A percentile compares a stretch with the other conserved stretches of the same genome.
These are phyloP conservation scores for Cardamine resedifolia DNA, from an alignment of 345 rosid genomes.

Conservation along the genomic window DNA sequence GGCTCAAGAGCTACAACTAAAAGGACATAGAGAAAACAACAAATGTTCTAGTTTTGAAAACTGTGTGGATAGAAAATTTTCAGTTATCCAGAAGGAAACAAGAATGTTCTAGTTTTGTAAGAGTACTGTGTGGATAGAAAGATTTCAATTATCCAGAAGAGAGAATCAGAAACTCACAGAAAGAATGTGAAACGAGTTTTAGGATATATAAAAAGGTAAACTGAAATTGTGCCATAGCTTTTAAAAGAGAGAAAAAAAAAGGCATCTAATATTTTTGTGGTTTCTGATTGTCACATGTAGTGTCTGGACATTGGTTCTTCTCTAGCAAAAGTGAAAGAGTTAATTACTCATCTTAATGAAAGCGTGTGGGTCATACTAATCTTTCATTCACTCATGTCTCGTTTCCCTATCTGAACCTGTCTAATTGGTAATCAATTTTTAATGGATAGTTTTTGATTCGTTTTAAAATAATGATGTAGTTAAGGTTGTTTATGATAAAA, in stretches of 20 bases:
- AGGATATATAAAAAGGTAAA: background rate
- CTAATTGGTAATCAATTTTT: constrained; percentile 4
- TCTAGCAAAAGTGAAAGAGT: constrained; percentile 1
- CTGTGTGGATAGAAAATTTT: constrained; percentile 20
- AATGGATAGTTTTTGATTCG: constrained; percentile 2
- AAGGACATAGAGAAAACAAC: constrained; percentile 13
- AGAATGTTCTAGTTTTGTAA: background rate
- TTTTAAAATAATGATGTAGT: background rate
- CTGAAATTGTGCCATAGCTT: background rate
- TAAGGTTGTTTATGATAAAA: constrained; percentile 1
- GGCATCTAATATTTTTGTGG: constrained; percentile 7
- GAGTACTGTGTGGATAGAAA: constrained; percentile 20
- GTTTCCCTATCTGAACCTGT: constrained; percentile 18
- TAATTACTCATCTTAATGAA: constrained; percentile 21
- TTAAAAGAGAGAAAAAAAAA: background rate
- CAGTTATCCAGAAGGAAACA: background rate
- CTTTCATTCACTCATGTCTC: constrained; percentile 17
- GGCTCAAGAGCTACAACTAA: background rate
- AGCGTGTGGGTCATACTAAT: constrained; percentile 31
- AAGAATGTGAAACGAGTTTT: constrained; percentile 29
- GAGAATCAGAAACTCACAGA: constrained; percentile 28
- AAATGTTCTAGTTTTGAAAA: constrained; percentile 8
- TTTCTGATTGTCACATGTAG: constrained; percentile 27
- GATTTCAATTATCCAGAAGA: background rate
- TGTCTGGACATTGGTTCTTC: constrained; percentile 23